phyloP scores from a whole-genome alignment of 176 grass and related monocot genomes.

The Aegilops bicornis region DNA sequence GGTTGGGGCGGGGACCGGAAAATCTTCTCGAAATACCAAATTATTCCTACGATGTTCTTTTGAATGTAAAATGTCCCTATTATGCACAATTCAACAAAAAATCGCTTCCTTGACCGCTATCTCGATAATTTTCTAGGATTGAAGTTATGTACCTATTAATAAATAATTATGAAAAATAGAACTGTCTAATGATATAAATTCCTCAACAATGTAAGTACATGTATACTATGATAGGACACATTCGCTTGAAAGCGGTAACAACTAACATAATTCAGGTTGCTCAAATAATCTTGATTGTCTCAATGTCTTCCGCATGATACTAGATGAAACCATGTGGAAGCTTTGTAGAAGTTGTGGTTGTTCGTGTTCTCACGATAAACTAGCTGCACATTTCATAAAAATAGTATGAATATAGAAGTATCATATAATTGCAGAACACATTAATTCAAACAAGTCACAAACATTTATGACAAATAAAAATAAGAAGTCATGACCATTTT shows the following conservation, averaged over 20 bases:
- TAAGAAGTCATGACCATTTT: too few species aligned
- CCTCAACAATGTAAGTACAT: too few species aligned
- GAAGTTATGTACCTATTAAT: background rate
- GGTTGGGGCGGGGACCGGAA: background rate
- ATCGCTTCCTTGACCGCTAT: background rate
- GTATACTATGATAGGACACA: background rate
- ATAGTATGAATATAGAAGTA: background rate
- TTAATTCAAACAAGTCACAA: background rate
- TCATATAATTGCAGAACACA: background rate
- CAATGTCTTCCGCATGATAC: background rate
- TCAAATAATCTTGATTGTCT: background rate
- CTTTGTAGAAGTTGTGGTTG: background rate
- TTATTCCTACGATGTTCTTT: background rate
- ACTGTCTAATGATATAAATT: too few species aligned
- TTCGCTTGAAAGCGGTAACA: background rate
- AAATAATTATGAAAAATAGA: too few species aligned
- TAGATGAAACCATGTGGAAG: background rate
- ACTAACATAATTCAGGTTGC: background rate
- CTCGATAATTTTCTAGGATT: background rate
- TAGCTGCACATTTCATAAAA: background rate
- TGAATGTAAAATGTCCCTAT: background rate
- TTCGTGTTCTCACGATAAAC: background rate
- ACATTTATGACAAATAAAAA: background rate
- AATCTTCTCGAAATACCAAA: background rate
- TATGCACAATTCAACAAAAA: background rate